Conservation (phyloP, 164 flowering plant genomes). For the Piper betle region DNA sequence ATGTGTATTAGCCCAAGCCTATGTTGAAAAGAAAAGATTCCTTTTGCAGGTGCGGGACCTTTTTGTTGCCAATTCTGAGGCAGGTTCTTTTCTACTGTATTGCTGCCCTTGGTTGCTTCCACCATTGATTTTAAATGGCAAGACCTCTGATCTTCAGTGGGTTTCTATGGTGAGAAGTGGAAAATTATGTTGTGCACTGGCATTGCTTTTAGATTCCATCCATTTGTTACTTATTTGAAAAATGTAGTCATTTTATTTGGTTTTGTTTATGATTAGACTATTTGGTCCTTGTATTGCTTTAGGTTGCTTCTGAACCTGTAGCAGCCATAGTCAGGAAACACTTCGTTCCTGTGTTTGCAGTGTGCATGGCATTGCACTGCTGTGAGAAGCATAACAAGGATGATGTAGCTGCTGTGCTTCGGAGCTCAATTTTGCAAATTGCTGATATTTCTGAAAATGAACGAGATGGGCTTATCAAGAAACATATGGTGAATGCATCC, state of each 20-base stretch:
- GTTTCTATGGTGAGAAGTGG: constrained; percentile 40
- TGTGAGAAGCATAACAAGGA: constrained; percentile 46
- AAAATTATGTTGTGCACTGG: not conserved
- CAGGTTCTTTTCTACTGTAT: constrained; percentile 56
- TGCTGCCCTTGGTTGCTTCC: constrained; percentile 97
- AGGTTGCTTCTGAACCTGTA: constrained; percentile 56
- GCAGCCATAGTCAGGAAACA: constrained; percentile 42
- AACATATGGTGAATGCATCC: constrained; percentile 50
- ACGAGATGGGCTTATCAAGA: constrained; percentile 75
- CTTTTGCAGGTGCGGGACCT: constrained; percentile 57
- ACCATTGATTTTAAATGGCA: constrained; percentile 48
- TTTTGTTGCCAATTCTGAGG: constrained; percentile 48
- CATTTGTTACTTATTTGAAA: not conserved
- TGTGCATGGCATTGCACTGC: constrained; percentile 75
- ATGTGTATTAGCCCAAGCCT: not conserved
- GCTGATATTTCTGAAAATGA: constrained; percentile 72
- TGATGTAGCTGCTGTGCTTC: constrained; percentile 52
- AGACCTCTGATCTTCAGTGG: constrained; percentile 44
- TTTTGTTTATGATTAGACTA: not conserved
- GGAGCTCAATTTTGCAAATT: constrained; percentile 49
- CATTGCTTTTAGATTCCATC: not conserved
- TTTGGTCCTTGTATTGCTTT: constrained; percentile 5
- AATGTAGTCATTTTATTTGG: no score
- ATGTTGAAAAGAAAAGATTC: not conserved
- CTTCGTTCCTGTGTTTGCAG: constrained; percentile 77